Conservation (phyloP, 1,284 basidiomycete species). For the Inonotus hispidus region DNA sequence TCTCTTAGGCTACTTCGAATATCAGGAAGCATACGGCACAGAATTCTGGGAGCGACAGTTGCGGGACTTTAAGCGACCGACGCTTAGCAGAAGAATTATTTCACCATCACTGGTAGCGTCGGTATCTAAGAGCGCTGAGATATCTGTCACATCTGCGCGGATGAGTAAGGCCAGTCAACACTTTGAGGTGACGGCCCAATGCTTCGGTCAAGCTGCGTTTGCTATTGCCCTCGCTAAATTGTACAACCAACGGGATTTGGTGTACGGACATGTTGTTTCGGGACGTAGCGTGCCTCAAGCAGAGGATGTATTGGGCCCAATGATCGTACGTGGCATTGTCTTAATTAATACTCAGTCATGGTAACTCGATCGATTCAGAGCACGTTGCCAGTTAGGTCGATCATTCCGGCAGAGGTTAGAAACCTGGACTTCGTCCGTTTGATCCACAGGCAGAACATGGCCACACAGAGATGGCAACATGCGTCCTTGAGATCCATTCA, state of each 20-base stretch:
- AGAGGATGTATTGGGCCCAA: slow-evolving; percentile 44
- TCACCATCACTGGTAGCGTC: slow-evolving; percentile 10
- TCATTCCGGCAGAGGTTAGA: slow-evolving; percentile 24
- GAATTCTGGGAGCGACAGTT: slow-evolving; percentile 37
- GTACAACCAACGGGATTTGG: slow-evolving; percentile 32
- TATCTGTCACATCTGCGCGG: slow-evolving; percentile 8
- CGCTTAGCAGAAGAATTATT: slow-evolving; percentile 17
- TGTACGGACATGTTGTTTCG: slow-evolving; percentile 46
- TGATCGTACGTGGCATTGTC: slow-evolving; percentile 34
- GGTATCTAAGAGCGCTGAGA: background rate
- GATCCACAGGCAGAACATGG: slow-evolving; percentile 37
- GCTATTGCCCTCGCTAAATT: slow-evolving; percentile 36
- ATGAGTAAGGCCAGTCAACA: slow-evolving; percentile 21
- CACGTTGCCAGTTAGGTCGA: slow-evolving; percentile 41
- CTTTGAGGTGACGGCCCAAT: slow-evolving; percentile 32
- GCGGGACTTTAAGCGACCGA: slow-evolving; percentile 24
- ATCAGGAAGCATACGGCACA: slow-evolving; percentile 36
- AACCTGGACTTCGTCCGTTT: slow-evolving; percentile 35
- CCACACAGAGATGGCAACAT: slow-evolving; percentile 42
- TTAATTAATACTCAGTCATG: background rate
- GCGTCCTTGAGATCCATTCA: slow-evolving; percentile 42
- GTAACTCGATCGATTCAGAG: slow-evolving; percentile 31
- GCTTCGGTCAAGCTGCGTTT: slow-evolving; percentile 39
- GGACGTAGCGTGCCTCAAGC: slow-evolving; percentile 38
- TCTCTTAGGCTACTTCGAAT: slow-evolving; percentile 29